Base-by-base conservation (phyloP, 2,329 filamentous ascomycete genomes). In the Penicillium concentricum region DNA sequence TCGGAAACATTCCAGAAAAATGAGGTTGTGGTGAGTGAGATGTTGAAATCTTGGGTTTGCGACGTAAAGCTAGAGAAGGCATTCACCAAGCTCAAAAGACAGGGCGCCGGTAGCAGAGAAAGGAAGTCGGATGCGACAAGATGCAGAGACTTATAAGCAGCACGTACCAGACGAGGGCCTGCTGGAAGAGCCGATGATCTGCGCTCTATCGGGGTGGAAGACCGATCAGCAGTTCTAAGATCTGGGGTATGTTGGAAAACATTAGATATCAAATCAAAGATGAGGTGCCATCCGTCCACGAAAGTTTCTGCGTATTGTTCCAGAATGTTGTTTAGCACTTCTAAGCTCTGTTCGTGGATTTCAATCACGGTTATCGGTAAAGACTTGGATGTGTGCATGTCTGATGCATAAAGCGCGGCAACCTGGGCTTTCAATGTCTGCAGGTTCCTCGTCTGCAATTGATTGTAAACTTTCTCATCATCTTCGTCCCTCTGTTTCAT, bases 1-100 rank as follows among this genome's bases (percentile, higher is more conserved):
- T 97, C 92, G 0, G 93, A 96, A 8, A 97, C 84, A 52, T 93
- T 92, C 91, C 92, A 97, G 72, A 96, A 96, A 69, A 96, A 94
- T 0, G 93, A 96, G 9, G 96, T 90, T 1, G 92, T 94, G 34
- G 94, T 97, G 26, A 99, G 80, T 0, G 93, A 93, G 67, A 97
- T 95, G 65, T 99, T 99, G 37, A 99, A 81, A 69, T 99, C 94
- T 63, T 96, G 90, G 61, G 88, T 83, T 72, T 99, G 94, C 0
- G 87, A 88, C 65, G 91, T 92, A 74, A 97, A 99, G 62, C 89
- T 88, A 68, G 91, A 91, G 22, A 99, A 83, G 12, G 92, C 91
- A 76, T 96, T 89, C 59, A 97, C 87, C 16, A 99, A 82, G 57
- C 87, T 84, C 58, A 87, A 82, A 73, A 88, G 90, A 77, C 84